Percentiles rank a stretch among this genome's conserved stretches.
Evolutionary conservation across 306 rosid genomes (phyloP).

Genomic region (Cicer judaicum): DNA sequence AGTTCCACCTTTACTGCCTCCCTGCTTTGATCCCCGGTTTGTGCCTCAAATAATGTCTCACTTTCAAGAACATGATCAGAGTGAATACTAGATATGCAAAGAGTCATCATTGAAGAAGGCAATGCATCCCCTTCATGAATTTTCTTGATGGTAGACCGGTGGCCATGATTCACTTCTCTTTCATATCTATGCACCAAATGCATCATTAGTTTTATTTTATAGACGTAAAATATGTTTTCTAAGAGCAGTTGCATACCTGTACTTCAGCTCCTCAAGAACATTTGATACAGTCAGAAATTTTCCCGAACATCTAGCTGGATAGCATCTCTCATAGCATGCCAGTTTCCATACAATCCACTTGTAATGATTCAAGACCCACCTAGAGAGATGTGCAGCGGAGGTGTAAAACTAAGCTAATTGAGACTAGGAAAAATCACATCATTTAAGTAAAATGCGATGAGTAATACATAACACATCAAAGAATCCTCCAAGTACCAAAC

Average conservation of each 20-base stretch:
- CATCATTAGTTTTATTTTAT: conserved; percentile 32
- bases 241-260: conserved; percentile 62
- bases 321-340: conserved; percentile 81
- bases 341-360: conserved; percentile 96
- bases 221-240: conserved; percentile 38
- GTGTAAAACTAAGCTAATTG: conserved; percentile 34
- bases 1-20: conserved; percentile 64
- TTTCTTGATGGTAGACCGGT: conserved; percentile 84
- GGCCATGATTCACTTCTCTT: conserved; percentile 89
- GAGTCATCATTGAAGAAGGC: conserved; percentile 74
- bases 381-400: conserved; percentile 47
- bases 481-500: conserved; percentile 24
- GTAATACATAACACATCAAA: conserved; percentile 18
- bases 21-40: conserved; percentile 45
- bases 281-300: conserved; percentile 65
- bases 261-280: conserved; percentile 90
- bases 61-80: conserved; percentile 50
- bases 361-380: conserved; percentile 94
- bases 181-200: conserved; percentile 65
- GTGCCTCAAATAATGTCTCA: conserved; percentile 40
- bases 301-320: conserved; percentile 59
- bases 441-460: conserved; percentile 2
- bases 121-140: conserved; percentile 89
- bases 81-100: conserved; percentile 80
- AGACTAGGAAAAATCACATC: not conserved